phyloP scores from a whole-genome alignment of 2,329 filamentous ascomycete genomes.

The Fusarium xyrophilum region DNA sequence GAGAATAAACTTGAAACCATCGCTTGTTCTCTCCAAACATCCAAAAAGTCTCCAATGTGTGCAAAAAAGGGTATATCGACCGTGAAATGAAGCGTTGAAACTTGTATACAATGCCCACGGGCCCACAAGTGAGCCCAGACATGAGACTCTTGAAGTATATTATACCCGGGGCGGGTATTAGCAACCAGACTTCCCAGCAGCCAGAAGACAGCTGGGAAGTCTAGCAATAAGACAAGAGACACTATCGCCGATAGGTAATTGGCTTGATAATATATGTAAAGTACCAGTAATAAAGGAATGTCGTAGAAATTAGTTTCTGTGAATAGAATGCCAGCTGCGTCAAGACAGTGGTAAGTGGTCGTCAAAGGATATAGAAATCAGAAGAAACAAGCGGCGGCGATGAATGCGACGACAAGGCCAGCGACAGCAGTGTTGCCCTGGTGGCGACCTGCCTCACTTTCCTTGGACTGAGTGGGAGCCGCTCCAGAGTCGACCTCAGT shows the following conservation, averaged over 20 bases:
- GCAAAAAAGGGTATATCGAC: constrained; percentile 45
- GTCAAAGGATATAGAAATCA: constrained; percentile 40
- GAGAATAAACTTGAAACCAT: constrained; percentile 34
- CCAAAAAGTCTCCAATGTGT: constrained; percentile 35
- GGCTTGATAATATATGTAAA: constrained; percentile 42
- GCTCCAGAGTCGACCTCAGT: constrained; percentile 41
- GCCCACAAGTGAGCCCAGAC: constrained; percentile 20
- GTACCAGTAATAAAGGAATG: constrained; percentile 35
- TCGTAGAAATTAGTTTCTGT: constrained; percentile 28
- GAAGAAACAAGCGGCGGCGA: constrained; percentile 59
- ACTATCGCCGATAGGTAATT: constrained; percentile 45
- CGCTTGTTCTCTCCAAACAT: constrained; percentile 37
- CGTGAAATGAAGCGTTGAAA: constrained; percentile 42
- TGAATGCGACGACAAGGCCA: constrained; percentile 62
- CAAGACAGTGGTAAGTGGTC: constrained; percentile 7
- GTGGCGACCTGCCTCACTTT: constrained; percentile 56
- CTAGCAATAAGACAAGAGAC: constrained; percentile 43
- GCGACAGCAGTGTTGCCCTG: constrained; percentile 60
- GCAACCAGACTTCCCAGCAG: constrained; percentile 8
- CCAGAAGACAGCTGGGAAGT: not conserved
- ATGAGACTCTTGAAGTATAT: constrained; percentile 20
- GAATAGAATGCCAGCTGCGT: constrained; percentile 40
- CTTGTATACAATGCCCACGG: constrained; percentile 38
- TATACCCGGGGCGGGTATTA: constrained; percentile 31
- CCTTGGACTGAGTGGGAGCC: constrained; percentile 46